A percentile compares a stretch with the other conserved stretches of the same genome.
phyloP scores from a whole-genome alignment of 2,329 filamentous ascomycete species.

The Phoma sp. region DNA sequence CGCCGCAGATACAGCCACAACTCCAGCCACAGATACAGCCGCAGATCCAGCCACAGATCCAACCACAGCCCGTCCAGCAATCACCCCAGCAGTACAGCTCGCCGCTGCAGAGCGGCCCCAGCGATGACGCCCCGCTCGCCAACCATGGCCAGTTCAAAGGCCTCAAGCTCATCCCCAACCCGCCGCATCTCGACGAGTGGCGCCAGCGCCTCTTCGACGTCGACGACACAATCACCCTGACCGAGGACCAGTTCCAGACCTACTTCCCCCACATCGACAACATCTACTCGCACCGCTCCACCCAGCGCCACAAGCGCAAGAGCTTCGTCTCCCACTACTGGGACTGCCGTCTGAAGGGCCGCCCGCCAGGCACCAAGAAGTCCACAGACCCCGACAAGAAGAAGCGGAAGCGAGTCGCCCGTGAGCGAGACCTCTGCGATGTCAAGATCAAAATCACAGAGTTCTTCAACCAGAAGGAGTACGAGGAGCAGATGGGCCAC shows the following conservation, averaged over 20 bases:
- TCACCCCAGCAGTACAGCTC: constrained; percentile 17
- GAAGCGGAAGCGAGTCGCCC: constrained; percentile 77
- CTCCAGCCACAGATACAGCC: constrained; percentile 12
- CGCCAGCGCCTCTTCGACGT: constrained; percentile 75
- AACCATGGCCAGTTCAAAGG: constrained; percentile 61
- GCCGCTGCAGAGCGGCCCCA: neutral
- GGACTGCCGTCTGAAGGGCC: constrained; percentile 82
- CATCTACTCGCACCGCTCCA: constrained; percentile 83
- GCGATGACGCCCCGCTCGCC: constrained; percentile 48
- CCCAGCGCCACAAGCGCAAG: constrained; percentile 80
- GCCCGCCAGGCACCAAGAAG: constrained; percentile 79
- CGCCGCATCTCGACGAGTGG: constrained; percentile 73
- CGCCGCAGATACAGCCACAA: neutral
- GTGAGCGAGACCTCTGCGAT: constrained; percentile 80
- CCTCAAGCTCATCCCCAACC: constrained; percentile 66
- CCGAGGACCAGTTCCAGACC: constrained; percentile 78
- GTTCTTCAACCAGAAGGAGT: constrained; percentile 66
- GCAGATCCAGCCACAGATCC: constrained; percentile 4
- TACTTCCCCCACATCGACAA: constrained; percentile 87
- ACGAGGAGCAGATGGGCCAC: constrained; percentile 43
- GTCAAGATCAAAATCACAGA: constrained; percentile 88
- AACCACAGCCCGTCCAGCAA: constrained; percentile 15
- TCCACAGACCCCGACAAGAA: constrained; percentile 81
- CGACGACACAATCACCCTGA: constrained; percentile 74
- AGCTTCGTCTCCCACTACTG: constrained; percentile 85